phyloP scores from a whole-genome alignment of 2,329 filamentous ascomycete species.

The Fusarium sp. region DNA sequence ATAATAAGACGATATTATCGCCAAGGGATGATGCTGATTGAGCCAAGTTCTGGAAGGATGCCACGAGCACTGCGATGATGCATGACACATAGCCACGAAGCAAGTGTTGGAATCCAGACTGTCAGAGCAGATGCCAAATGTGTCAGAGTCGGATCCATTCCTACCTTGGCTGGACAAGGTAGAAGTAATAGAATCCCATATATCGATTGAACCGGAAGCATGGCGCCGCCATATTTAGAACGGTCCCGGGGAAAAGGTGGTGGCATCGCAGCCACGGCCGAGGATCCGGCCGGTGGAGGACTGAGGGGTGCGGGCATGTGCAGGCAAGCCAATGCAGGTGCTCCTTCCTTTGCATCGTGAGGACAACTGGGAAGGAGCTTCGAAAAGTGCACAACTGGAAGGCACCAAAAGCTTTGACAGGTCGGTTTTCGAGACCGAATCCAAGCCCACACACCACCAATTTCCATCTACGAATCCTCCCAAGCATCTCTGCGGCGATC shows the following conservation, averaged over 20 bases:
- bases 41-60: not conserved
- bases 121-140: not conserved
- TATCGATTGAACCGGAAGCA: not conserved
- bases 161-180: not conserved
- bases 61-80: not conserved
- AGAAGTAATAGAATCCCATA: not conserved
- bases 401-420: too few relatives aligned
- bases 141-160: not conserved
- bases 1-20: not conserved
- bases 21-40: slow-evolving; percentile 1
- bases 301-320: not conserved
- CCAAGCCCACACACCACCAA: too few relatives aligned
- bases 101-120: not conserved
- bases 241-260: not conserved
- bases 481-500: not conserved
- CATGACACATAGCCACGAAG: not conserved
- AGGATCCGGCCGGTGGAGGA: slow-evolving; percentile 5
- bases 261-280: slow-evolving; percentile 25
- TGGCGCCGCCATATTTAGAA: not conserved
- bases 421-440: too few relatives aligned
- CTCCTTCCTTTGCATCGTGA: slow-evolving; percentile 15
- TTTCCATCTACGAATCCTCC: too few relatives aligned
- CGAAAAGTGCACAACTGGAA: too few relatives aligned
- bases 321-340: slow-evolving; percentile 33
- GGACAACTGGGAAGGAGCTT: not conserved